Base-by-base conservation (phyloP, 2,329 filamentous ascomycete genomes). In the Pseudonectria foliicola region DNA sequence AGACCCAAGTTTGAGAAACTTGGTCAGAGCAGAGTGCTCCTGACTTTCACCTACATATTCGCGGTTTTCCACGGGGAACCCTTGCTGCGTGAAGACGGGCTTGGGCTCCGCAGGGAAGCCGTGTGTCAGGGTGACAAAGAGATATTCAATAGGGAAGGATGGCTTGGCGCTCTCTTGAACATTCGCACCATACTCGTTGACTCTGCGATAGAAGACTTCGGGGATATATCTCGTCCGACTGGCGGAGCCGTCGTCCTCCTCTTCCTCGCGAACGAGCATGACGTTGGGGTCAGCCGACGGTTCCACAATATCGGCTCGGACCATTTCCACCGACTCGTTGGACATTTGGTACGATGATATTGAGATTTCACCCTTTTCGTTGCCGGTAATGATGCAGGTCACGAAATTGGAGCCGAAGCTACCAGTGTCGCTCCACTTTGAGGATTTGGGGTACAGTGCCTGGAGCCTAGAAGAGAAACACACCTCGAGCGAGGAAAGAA, bases 101-200 rank as follows among this genome's bases (percentile, higher is more conserved):
- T 79, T 82, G 4, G 86, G 75, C 29, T 80, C 71, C 34, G 82
- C 85, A 3, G 92, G 92, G 66, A 98, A 96, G 40, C 92, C 92
- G 56, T 98, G 90, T 1, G 92, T 98, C 44, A 98, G 73, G 7
- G 92, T 96, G 42, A 96, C 86, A 37, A 96, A 80, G 24, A 98
- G 75, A 59, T 96, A 98, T 58, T 98, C 92, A 31, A 95, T 89
- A 0, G 92, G 92, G 59, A 98, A 98, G 29, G 85, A 80, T 1
- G 92, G 92, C 57, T 95, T 96, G 15, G 92, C 92, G 51, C 95
- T 96, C 61, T 96, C 87, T 58, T 95, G 92, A 7, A 96, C 92
- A 49, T 90, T 95, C 45, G 84, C 86, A 24, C 89, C 89, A 56
- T 98, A 95, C 59, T 98, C 90, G 61, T 98, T 98, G 61, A 95